Percentiles rank a stretch among this genome's conserved stretches.
These are phyloP conservation scores for Aspergillus asperescens DNA, from an alignment of 495 filamentous ascomycete genomes.

Conservation along the genomic window DNA sequence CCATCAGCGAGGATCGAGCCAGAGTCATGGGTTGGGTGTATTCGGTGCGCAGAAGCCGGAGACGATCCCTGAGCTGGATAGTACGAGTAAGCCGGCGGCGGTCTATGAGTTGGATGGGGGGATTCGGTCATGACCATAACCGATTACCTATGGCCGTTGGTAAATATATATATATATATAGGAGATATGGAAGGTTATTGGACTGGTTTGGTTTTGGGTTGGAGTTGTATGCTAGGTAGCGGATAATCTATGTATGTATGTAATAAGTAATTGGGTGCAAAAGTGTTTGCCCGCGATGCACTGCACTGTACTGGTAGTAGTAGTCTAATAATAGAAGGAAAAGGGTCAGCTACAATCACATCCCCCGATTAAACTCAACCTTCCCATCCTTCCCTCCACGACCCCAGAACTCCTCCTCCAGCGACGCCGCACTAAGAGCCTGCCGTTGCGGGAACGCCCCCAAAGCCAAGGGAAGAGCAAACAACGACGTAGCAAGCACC, in stretches of 20 bases:
- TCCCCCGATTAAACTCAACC: conserved; percentile 89
- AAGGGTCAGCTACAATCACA: conserved; percentile 45
- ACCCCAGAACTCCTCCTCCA: conserved; percentile 81
- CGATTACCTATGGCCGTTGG: no score
- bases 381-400: conserved; percentile 61
- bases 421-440: conserved; percentile 58
- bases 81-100: background rate
- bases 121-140: background rate
- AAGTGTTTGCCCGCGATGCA: no score
- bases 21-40: background rate
- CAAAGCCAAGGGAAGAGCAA: conserved; percentile 78
- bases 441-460: conserved; percentile 91
- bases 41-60: background rate
- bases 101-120: conserved; percentile 3
- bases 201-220: no score
- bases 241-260: background rate
- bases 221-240: no score
- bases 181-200: no score
- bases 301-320: no score
- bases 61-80: background rate
- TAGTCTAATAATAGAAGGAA: background rate
- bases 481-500: conserved; percentile 71
- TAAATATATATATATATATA: no score
- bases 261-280: background rate
- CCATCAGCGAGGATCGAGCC: background rate